A percentile compares a stretch with the other conserved stretches of the same genome.
These are phyloP conservation scores for Violaceomyces palustris DNA, from an alignment of 1,284 basidiomycete species.

Conservation along the genomic window DNA sequence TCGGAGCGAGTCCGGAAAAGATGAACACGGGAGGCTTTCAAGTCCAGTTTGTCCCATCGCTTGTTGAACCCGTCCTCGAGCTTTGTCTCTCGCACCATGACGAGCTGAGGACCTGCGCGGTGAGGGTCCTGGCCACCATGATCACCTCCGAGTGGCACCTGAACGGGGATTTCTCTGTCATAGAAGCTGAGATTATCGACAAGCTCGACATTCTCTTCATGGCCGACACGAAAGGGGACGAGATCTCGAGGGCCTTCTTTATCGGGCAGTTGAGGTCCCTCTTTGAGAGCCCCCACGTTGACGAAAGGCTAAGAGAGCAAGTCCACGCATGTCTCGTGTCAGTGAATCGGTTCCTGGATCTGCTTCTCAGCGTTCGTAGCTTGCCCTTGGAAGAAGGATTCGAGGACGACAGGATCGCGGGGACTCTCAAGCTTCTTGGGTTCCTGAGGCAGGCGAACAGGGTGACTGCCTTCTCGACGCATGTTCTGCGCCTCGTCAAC, in stretches of 20 bases:
- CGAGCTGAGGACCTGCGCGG: slow-evolving; percentile 79
- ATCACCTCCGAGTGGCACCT: slow-evolving; percentile 71
- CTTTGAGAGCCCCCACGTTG: slow-evolving; percentile 76
- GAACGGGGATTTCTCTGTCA: slow-evolving; percentile 48
- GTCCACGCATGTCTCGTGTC: slow-evolving; percentile 80
- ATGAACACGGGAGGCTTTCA: slow-evolving; percentile 49
- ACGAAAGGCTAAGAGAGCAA: slow-evolving; percentile 69
- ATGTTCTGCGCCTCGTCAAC: slow-evolving; percentile 47
- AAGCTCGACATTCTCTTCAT: slow-evolving; percentile 86
- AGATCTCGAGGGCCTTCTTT: slow-evolving; percentile 85
- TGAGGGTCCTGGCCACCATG: slow-evolving; percentile 85
- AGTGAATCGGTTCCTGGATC: slow-evolving; percentile 86
- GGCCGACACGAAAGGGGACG: slow-evolving; percentile 82
- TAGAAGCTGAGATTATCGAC: slow-evolving; percentile 91
- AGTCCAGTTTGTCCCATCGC: slow-evolving; percentile 59
- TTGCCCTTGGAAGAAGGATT: slow-evolving; percentile 56
- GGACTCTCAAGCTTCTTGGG: slow-evolving; percentile 65
- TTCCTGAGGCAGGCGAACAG: slow-evolving; percentile 47
- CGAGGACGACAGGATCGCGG: slow-evolving; percentile 82
- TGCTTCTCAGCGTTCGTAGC: slow-evolving; percentile 83
- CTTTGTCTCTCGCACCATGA: slow-evolving; percentile 93
- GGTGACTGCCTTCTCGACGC: slow-evolving; percentile 43
- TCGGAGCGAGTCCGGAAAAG: slow-evolving; percentile 11
- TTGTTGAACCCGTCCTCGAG: slow-evolving; percentile 85
- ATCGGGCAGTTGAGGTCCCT: slow-evolving; percentile 82